phyloP scores from a whole-genome alignment of 192 early-diverging fungal species.

The Kappamyces sp. region DNA sequence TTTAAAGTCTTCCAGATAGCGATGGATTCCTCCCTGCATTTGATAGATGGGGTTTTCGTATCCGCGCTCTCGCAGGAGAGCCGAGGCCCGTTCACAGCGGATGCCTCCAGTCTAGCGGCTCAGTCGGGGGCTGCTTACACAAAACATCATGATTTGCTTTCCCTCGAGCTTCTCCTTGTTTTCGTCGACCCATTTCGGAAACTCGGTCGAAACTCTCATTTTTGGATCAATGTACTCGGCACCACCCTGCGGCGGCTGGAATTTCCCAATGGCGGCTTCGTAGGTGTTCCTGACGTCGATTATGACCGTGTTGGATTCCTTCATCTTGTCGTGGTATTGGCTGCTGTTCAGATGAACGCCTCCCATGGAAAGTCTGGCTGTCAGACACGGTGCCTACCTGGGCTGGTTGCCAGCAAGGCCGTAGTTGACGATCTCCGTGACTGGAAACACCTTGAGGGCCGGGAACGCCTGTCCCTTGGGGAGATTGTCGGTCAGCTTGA shows the following conservation, averaged over 20 bases:
- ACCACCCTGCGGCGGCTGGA: neutral
- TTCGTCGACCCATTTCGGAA: slow-evolving; percentile 14
- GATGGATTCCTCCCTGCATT: slow-evolving; percentile 67
- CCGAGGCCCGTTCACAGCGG: slow-evolving; percentile 52
- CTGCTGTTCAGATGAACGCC: slow-evolving; percentile 9
- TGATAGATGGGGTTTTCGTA: slow-evolving; percentile 22
- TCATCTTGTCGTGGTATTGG: slow-evolving; percentile 14
- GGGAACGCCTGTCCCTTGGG: slow-evolving; percentile 15
- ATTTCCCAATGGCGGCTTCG: slow-evolving; percentile 12
- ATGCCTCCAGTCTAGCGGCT: slow-evolving; percentile 57
- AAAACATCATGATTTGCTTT: slow-evolving; percentile 18
- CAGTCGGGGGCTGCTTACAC: neutral
- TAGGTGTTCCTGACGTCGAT: slow-evolving; percentile 14
- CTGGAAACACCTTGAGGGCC: slow-evolving; percentile 13
- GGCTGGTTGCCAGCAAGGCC: slow-evolving; percentile 9
- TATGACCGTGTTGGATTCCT: slow-evolving; percentile 15
- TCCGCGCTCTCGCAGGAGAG: slow-evolving; percentile 37
- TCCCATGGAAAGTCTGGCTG: neutral
- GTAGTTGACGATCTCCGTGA: slow-evolving; percentile 13
- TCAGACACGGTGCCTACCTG: neutral
- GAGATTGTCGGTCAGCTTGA: slow-evolving; percentile 15
- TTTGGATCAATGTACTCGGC: slow-evolving; percentile 16
- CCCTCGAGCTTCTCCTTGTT: slow-evolving; percentile 4
- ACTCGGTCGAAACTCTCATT: slow-evolving; percentile 13
- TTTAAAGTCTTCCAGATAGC: slow-evolving; percentile 63